A percentile compares a stretch with the other conserved stretches of the same genome.
Conservation (phyloP, 2,329 filamentous ascomycete genomes). For the Venturiaceae sp. region DNA sequence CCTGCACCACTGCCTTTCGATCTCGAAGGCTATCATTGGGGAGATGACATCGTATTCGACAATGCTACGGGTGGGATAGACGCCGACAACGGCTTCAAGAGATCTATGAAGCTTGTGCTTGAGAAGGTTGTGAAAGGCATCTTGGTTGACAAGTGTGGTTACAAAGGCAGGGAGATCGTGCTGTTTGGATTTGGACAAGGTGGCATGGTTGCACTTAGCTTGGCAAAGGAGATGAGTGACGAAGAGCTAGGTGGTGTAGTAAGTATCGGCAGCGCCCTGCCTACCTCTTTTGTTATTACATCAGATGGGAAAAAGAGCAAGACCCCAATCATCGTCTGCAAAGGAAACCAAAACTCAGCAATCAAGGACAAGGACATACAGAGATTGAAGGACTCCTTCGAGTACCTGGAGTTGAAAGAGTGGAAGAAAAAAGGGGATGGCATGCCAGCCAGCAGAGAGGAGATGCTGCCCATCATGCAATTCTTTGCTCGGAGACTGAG, state of each 20-base stretch:
- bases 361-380: slow-evolving; percentile 55
- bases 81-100: slow-evolving; percentile 42
- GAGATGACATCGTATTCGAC: slow-evolving; percentile 49
- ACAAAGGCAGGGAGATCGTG: slow-evolving; percentile 37
- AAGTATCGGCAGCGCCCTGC: slow-evolving; percentile 52
- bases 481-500: slow-evolving; percentile 61
- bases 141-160: slow-evolving; percentile 40
- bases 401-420: slow-evolving; percentile 27
- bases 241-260: slow-evolving; percentile 49
- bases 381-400: slow-evolving; percentile 56
- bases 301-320: slow-evolving; percentile 36
- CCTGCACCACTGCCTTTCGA: slow-evolving; percentile 59
- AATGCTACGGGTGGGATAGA: slow-evolving; percentile 42
- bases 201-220: slow-evolving; percentile 43
- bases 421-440: slow-evolving; percentile 54
- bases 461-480: slow-evolving; percentile 85
- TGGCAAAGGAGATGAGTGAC: slow-evolving; percentile 23
- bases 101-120: slow-evolving; percentile 29
- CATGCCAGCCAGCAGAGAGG: slow-evolving; percentile 76
- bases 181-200: slow-evolving; percentile 49
- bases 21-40: slow-evolving; percentile 55
- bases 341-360: slow-evolving; percentile 38
- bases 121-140: slow-evolving; percentile 33
- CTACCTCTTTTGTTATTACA: slow-evolving; percentile 18
- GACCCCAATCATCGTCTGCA: slow-evolving; percentile 56